Evolutionary conservation across 2,329 filamentous ascomycete species (phyloP).

Genomic region (Hypoxylon sp.): DNA sequence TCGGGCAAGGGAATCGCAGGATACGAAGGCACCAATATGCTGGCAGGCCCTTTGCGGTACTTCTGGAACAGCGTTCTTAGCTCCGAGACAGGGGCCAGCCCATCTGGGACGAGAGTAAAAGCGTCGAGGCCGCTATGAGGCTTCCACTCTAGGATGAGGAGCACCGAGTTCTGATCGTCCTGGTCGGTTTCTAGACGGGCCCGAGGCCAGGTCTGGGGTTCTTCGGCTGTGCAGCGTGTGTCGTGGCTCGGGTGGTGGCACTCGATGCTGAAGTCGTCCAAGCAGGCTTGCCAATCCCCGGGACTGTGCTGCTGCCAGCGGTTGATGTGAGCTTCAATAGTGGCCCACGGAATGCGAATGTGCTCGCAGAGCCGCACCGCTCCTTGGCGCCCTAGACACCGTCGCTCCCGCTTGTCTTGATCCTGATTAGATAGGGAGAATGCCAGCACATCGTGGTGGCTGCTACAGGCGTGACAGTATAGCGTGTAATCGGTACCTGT

Average conservation of each 20-base stretch:
- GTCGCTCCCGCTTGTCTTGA: not conserved
- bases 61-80: conserved; percentile 41
- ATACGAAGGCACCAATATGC: conserved; percentile 33
- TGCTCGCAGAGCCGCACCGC: conserved; percentile 46
- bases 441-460: not conserved
- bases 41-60: conserved; percentile 42
- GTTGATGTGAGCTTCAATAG: conserved; percentile 39
- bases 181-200: conserved; percentile 32
- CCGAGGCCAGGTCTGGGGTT: conserved; percentile 40
- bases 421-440: not conserved
- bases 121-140: conserved; percentile 41
- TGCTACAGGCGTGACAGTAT: conserved; percentile 4
- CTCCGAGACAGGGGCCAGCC: conserved; percentile 36
- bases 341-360: conserved; percentile 41
- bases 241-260: conserved; percentile 41
- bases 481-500: not conserved
- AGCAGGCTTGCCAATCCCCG: conserved; percentile 37
- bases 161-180: conserved; percentile 4
- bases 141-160: conserved; percentile 42
- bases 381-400: conserved; percentile 44
- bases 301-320: conserved; percentile 30
- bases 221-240: conserved; percentile 36
- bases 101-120: conserved; percentile 34
- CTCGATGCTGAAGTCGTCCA: conserved; percentile 42
- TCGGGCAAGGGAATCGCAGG: conserved; percentile 39